These are phyloP conservation scores for Blastocystis sp. DNA, from an alignment of 352 stramenopile genomes.

Conservation along the genomic window DNA sequence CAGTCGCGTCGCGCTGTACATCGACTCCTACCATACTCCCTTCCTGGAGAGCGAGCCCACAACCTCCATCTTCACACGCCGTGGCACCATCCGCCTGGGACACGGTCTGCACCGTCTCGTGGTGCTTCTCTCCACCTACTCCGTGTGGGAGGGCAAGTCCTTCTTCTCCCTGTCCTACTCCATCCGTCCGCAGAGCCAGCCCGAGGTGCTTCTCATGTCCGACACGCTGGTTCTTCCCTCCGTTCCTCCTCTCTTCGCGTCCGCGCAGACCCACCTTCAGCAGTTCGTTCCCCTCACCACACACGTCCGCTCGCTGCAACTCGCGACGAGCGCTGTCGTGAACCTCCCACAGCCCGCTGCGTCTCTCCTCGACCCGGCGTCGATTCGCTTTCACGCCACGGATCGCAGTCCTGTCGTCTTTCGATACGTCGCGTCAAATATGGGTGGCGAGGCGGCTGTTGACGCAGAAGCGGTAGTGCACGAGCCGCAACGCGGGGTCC, in stretches of 20 bases:
- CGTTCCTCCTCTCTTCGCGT: background rate
- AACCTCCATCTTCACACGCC: background rate
- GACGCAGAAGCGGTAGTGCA: background rate
- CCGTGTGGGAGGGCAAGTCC: background rate
- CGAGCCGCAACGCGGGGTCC: background rate
- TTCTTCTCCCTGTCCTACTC: constrained; percentile 32
- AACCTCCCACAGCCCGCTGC: background rate
- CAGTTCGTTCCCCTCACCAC: background rate
- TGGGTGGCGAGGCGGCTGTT: background rate
- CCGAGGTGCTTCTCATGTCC: background rate
- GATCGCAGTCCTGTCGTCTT: background rate
- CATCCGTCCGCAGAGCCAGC: background rate
- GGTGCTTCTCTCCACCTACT: background rate
- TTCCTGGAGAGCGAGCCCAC: background rate
- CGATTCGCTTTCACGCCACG: background rate
- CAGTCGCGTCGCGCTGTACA: background rate
- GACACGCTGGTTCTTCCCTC: background rate
- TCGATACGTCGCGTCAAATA: background rate
- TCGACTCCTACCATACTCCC: constrained; percentile 26
- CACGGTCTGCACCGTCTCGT: background rate
- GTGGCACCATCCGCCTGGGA: constrained; percentile 20
- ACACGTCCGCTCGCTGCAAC: background rate
- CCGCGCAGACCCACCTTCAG: background rate
- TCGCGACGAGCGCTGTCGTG: background rate
- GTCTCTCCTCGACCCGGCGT: background rate